Percentiles rank a stretch among this genome's conserved stretches.
These are phyloP conservation scores for Cladochytrium replicatum DNA, from an alignment of 192 early-diverging fungal genomes.

Conservation along the genomic window DNA sequence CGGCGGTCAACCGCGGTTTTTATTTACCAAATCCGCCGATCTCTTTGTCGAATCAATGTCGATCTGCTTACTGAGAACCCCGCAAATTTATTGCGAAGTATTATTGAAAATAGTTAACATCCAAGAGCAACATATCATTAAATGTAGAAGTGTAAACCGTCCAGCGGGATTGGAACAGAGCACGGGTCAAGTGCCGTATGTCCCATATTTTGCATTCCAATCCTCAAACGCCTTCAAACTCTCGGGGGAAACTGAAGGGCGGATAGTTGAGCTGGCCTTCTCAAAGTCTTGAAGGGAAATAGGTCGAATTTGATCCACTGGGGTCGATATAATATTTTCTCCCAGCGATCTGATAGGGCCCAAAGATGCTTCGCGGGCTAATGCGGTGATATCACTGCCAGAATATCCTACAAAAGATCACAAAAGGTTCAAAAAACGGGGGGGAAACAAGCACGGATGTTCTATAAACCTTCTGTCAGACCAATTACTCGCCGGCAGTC, in stretches of 20 bases:
- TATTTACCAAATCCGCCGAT: too few species aligned
- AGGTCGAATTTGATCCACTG: constrained; percentile 25
- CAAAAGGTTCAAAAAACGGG: too few species aligned
- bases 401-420: constrained; percentile 30
- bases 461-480: constrained; percentile 20
- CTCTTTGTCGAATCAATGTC: too few species aligned
- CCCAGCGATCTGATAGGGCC: constrained; percentile 41
- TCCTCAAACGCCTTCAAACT: constrained; percentile 23
- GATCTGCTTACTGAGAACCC: too few species aligned
- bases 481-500: constrained; percentile 23
- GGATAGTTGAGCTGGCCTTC: constrained; percentile 23
- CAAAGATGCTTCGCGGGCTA: constrained; percentile 46
- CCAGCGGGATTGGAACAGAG: too few species aligned
- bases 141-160: too few species aligned
- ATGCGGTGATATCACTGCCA: constrained; percentile 38
- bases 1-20: too few species aligned
- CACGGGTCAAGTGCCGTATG: too few species aligned
- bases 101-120: too few species aligned
- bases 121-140: too few species aligned
- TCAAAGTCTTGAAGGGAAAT: constrained; percentile 31
- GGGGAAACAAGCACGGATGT: too few species aligned
- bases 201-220: constrained; percentile 39
- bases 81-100: too few species aligned
- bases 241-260: constrained; percentile 26
- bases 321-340: constrained; percentile 22